Evolutionary conservation across 2,329 filamentous ascomycete species (phyloP), one percentile per base, ranked within the genome.

Genomic region (Septoria linicola): DNA sequence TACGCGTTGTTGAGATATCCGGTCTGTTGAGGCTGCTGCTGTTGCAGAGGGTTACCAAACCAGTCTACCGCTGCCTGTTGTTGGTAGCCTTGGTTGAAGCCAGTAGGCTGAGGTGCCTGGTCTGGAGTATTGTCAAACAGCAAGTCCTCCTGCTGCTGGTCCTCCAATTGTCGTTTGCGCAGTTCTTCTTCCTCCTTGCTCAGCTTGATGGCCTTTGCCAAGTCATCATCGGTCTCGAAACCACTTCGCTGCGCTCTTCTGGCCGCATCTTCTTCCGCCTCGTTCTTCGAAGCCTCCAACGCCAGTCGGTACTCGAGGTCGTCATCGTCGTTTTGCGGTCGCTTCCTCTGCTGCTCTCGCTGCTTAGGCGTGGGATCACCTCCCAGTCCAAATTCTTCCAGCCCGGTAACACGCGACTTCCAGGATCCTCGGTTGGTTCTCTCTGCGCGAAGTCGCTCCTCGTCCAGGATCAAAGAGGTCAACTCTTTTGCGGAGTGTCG

Each of bases 61-160:
- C 95, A 97, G 72, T 99, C 93, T 14, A 99, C 93, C 10, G 89
- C 89, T 51, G 87, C 87, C 68, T 96, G 92, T 73, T 99, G 93
- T 74, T 97, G 91, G 66, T 99, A 99, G 40, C 92, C 92, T 73
- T 96, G 91, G 71, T 96, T 97, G 75, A 89, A 90, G 30, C 90
- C 92, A 11, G 91, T 97, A 34, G 82, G 83, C 63, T 89, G 86
- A 47, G 82, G 73, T 3, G 76, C 70, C 64, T 85, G 82, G 19
- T 82, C 81, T 5, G 79, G 78, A 20, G 79, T 76, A 62, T 95
- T 88, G 63, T 95, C 91, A 64, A 99, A 97, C n/a, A 99, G 79
- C 16, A 89, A 84, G 41, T 86, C 79, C 16, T 88, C 85, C 37
- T 67, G 64, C 66, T 95, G 96, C 69, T 79, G 86, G 54, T 92